Base-by-base conservation (phyloP, 345 rosid genomes). In the Bruguiera sexangula region DNA sequence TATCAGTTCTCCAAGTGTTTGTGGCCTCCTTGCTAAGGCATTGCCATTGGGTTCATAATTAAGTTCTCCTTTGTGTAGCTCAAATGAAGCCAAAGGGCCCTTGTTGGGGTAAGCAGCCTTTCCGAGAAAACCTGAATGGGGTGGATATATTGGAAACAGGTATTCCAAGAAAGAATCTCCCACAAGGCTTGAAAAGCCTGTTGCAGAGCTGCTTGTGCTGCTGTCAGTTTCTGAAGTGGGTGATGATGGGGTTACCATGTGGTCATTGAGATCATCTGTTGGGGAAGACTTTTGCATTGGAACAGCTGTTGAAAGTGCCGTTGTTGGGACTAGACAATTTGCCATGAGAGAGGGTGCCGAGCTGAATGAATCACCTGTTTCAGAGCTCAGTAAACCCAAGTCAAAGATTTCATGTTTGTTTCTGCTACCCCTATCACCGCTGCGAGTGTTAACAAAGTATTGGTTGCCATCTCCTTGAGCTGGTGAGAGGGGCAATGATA, bases 131-230 rank as follows among this genome's bases (percentile, higher is more conserved):
- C 86, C 60, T 55, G 85, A 74, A 77, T 69, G 64, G 9, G 88
- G 86, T 67, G 85, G 78, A 75, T 80, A 80, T 70, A 86, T 74
- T 39, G 97, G 99, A 76, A 91, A 94, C 72, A 91, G 89, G 76
- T 85, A 83, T 80, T 89, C 96, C 85, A 94, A 78, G 81, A 91
- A 87, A n/a, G 89, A 80, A 68, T 84, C 61, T 46, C 97, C 96
- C 69, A 76, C 89, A 18, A 80, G 90, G 78, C 89, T 85, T 51
- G 96, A 81, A 50, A 74, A 72, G 62, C 91, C 86, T 1, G 92
- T 87, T 60, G 73, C 87, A 75, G 84, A 84, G 76, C 97, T 93
- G 84, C 89, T 82, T 18, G 74, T 83, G 74, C 85, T 89, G 69
- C 84, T 79, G 65, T 85, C 87, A 48, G 82, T 75, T 72, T 88